Percentiles rank a stretch among this genome's conserved stretches.
phyloP scores from a whole-genome alignment of 2,329 filamentous ascomycete genomes.

The Hypoxylon sp. region DNA sequence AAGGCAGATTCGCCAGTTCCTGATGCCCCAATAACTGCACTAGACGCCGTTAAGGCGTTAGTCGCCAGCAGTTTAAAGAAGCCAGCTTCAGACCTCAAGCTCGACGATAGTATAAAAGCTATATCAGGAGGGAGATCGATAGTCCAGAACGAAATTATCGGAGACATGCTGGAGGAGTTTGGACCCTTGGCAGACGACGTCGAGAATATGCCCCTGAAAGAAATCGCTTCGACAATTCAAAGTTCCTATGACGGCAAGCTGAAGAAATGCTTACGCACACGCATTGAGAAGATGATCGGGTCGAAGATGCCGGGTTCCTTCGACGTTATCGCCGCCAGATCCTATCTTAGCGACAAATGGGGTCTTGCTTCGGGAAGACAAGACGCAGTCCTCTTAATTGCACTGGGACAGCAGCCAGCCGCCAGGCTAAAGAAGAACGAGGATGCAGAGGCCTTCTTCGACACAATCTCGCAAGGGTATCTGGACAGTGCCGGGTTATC shows the following conservation, averaged over 20 bases:
- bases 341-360: slow-evolving; percentile 29
- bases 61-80: slow-evolving; percentile 31
- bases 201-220: slow-evolving; percentile 49
- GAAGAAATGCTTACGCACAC: slow-evolving; percentile 38
- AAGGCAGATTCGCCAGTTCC: slow-evolving; percentile 21
- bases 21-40: slow-evolving; percentile 26
- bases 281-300: slow-evolving; percentile 35
- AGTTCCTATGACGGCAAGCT: slow-evolving; percentile 43
- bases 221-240: slow-evolving; percentile 45
- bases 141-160: slow-evolving; percentile 54
- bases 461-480: slow-evolving; percentile 18
- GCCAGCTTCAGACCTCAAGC: slow-evolving; percentile 29
- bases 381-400: slow-evolving; percentile 29
- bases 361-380: slow-evolving; percentile 31
- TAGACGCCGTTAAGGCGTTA: slow-evolving; percentile 31
- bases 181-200: slow-evolving; percentile 50
- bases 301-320: slow-evolving; percentile 35
- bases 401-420: slow-evolving; percentile 28
- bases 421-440: slow-evolving; percentile 27
- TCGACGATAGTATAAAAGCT: slow-evolving; percentile 31
- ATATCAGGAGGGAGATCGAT: slow-evolving; percentile 47
- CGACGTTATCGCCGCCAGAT: slow-evolving; percentile 25
- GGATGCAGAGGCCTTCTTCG: slow-evolving; percentile 31
- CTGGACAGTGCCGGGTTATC: slow-evolving; percentile 23
- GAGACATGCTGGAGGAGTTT: slow-evolving; percentile 52